A percentile compares a stretch with the other conserved stretches of the same genome.
Evolutionary conservation across 306 rosid genomes (phyloP).

Genomic region (Canavalia gladiata): DNA sequence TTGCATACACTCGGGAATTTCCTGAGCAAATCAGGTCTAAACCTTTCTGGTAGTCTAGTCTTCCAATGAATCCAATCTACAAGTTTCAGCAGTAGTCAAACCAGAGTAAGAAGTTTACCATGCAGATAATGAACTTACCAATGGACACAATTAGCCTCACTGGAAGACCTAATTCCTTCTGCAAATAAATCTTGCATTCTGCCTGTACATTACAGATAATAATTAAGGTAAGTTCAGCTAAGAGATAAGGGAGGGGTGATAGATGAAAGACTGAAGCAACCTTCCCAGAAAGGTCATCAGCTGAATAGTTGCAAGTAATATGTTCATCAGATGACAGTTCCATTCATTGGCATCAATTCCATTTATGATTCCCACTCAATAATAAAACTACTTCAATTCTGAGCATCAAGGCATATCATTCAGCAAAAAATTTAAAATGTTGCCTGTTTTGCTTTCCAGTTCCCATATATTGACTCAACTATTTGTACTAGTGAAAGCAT

Average conservation of each 20-base stretch:
- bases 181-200: slow-evolving; percentile 79
- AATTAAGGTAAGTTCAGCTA: slow-evolving; percentile 37
- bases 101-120: slow-evolving; percentile 15
- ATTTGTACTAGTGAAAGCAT: slow-evolving; percentile 14
- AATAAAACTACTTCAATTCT: slow-evolving; percentile 31
- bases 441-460: slow-evolving; percentile 32
- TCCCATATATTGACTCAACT: slow-evolving; percentile 24
- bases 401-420: slow-evolving; percentile 34
- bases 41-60: slow-evolving; percentile 93
- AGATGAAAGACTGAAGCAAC: slow-evolving; percentile 51
- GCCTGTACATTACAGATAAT: slow-evolving; percentile 55
- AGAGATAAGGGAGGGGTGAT: slow-evolving; percentile 1
- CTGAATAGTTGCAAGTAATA: slow-evolving; percentile 69
- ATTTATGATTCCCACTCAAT: slow-evolving; percentile 78
- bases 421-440: slow-evolving; percentile 21
- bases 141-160: slow-evolving; percentile 70
- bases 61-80: slow-evolving; percentile 92
- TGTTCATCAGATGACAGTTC: slow-evolving; percentile 81
- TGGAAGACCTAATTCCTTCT: slow-evolving; percentile 84
- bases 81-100: slow-evolving; percentile 46
- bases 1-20: slow-evolving; percentile 72
- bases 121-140: slow-evolving; percentile 61
- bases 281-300: slow-evolving; percentile 81
- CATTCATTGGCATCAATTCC: slow-evolving; percentile 85
- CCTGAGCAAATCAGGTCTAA: slow-evolving; percentile 71